Evolutionary conservation across 768 basidiomycete genomes (phyloP), one percentile per base, ranked within the genome.

Genomic region (Pulveroboletus sp.): DNA sequence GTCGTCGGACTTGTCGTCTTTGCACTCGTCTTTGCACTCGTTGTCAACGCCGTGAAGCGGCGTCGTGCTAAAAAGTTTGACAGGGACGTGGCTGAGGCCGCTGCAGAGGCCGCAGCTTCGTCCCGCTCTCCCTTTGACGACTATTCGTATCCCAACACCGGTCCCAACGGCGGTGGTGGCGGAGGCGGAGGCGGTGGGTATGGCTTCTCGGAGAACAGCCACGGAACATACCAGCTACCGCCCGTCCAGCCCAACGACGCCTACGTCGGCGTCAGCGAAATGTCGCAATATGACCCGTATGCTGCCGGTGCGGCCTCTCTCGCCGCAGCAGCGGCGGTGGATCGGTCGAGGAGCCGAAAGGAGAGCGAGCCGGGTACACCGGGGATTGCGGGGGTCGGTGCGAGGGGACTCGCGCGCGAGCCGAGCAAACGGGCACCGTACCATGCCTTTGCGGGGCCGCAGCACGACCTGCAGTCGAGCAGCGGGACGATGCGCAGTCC

Each of bases 21-120:
- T 40, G 79, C 69, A 9, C 45, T 86, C 56, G 13, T 78, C 59
- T 61, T 89, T 51, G 71, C 70, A 7, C 52, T 80, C 24, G 51
- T 78, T 39, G 75, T 78, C 32, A 80, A 75, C 49, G 66, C 67
- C 51, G 51, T 87, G 55, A 82, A 86, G 9, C 79, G 87, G 0
- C 81, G 83, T 7, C 80, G 84, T 1, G 81, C 80, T 4, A 64
- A 73, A 51, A 73, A 76, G 36, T 84, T 87, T 57, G 88, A 90
- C 62, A 73, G 75, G n/a, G 88, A 90, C 44, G 80, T 88, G 34
- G 82, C 79, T 13, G 82, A 81, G 41, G 87, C 86, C 0, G 85
- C 87, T 0, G 77, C 76, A 4, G 83, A 80, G 49, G 86, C 86
- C 0, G 75, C 73, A 0, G 79, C 77, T 0, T 67, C 75, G 1